Evolutionary conservation across 176 grass and related monocot genomes (phyloP), one percentile per base, ranked within the genome.

Genomic region (Oropetium thomaeum): DNA sequence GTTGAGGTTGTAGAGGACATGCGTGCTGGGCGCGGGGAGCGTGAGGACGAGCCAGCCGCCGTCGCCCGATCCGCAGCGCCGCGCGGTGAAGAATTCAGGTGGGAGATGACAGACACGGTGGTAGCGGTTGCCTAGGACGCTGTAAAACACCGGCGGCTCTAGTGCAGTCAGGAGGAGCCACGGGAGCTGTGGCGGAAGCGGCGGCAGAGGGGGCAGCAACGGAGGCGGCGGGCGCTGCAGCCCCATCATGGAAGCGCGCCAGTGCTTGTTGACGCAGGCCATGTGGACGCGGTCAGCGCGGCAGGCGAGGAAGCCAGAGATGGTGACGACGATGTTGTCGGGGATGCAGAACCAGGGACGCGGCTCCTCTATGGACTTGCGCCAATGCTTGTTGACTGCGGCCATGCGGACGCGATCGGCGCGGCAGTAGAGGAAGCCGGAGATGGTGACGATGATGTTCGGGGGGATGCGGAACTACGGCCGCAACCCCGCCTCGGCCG

Each of bases 101-200:
- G 85, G 80, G 74, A 87, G 68, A 30, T 13, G 4, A 49, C 12
- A 2, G 58, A 74, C 65, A 1, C 13, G 9, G 66, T 73, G 63
- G 33, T 13, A 17, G 58, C 14, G 17, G 68, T 42, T 0, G n/a
- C 23, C 17, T 61, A 79, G 52, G 41, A 10, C 6, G 69, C 61
- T 83, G 67, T 69, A 87, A 69, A 87, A 83, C 68, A 33, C 20
- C 28, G 71, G 85, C 73, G 53, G 11, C 17, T 41, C 6, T 22
- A n/a, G 85, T 22, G 85, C 14, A 31, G 85, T 80, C 69, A 87
- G 60, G 74, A 83, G 67, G 60, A 83, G 68, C 39, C 68, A 87
- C 33, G 80, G 80, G 45, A 87, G 80, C 74, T 84, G 74, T 27
- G 66, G 65, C 25, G 66, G 59, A 11, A 68, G 61, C 8, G 48